Evolutionary conservation across 306 rosid species (phyloP), one percentile per base, ranked within the genome.

Genomic region (Vachellia collinsii): DNA sequence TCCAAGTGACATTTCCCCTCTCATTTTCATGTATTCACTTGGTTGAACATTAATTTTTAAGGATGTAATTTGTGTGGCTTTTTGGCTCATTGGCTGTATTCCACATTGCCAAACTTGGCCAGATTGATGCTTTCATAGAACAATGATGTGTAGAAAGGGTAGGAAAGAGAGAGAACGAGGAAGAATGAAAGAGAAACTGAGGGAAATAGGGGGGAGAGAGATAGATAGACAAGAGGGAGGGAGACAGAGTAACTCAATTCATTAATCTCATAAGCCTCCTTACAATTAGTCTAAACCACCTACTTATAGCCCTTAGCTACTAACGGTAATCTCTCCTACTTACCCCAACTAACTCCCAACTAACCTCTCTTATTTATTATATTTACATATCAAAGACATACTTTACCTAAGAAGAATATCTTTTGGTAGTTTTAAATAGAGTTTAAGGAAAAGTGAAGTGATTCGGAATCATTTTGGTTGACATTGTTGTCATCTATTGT

Each of bases 61-160:
- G 16, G 36, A 38, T 50, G 39, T 79, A 54, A 76, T 47, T 80
- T 59, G 36, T 69, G 25, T 42, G 39, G 9, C 11, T 8, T 64
- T 64, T 66, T 70, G 51, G 66, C 76, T 62, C 59, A 84, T 47
- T 37, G 48, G 47, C 53, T 75, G 73, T 36, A 22, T 56, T 69
- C 51, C 61, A 46, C 69, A 29, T 43, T 19, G 22, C 77, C 46
- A 39, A 72, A 47, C 68, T 56, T 42, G 61, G 41, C 53, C 43
- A 23, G 61, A 65, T 74, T 61, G 61, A 53, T 48, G 65, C 72
- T 56, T 6, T 38, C 47, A 59, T 34, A 39, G 74, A 58, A 47
- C 20, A 51, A 7, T 51, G 9, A 51, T 51, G 22, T 4, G 58
- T 51, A 6, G 20, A 51, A 6, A 51, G 23, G 58, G 58, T 51